These are phyloP conservation scores for Teunomyces kruisii DNA, from an alignment of 805 yeast genomes.

Conservation along the genomic window DNA sequence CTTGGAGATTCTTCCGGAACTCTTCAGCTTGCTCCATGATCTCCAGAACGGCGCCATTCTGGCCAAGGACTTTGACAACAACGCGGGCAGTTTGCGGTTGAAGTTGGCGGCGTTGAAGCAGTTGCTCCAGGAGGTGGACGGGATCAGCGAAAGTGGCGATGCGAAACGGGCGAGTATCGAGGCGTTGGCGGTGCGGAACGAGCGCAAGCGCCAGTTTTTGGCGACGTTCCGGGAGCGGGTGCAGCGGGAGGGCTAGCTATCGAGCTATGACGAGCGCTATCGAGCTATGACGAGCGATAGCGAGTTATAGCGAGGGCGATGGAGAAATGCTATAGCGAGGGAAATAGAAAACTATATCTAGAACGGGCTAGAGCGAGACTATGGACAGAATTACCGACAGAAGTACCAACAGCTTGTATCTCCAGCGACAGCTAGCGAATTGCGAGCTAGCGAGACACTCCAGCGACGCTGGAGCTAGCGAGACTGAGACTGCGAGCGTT, in stretches of 20 bases:
- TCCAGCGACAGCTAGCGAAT: too few relatives aligned
- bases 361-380: too few relatives aligned
- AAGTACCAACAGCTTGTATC: too few relatives aligned
- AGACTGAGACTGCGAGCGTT: too few relatives aligned
- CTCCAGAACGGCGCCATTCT: conserved; percentile 34
- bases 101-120: conserved; percentile 36
- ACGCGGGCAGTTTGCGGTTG: conserved; percentile 46
- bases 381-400: too few relatives aligned
- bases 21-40: conserved; percentile 34
- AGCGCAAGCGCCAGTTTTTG: conserved; percentile 24
- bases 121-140: conserved; percentile 42
- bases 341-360: too few relatives aligned
- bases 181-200: conserved; percentile 30
- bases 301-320: too few relatives aligned
- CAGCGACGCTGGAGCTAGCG: too few relatives aligned
- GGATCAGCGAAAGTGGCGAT: conserved; percentile 43
- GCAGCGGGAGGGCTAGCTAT: conserved; percentile 6
- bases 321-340: too few relatives aligned
- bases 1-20: conserved; percentile 38
- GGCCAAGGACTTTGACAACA: conserved; percentile 43
- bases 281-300: too few relatives aligned
- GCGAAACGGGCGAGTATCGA: conserved; percentile 32
- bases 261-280: too few relatives aligned
- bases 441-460: too few relatives aligned
- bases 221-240: conserved; percentile 14